Evolutionary conservation across 75 land plant genomes (phyloP), one percentile per base, ranked within the genome.

Genomic region (Ceratopteris richardii): DNA sequence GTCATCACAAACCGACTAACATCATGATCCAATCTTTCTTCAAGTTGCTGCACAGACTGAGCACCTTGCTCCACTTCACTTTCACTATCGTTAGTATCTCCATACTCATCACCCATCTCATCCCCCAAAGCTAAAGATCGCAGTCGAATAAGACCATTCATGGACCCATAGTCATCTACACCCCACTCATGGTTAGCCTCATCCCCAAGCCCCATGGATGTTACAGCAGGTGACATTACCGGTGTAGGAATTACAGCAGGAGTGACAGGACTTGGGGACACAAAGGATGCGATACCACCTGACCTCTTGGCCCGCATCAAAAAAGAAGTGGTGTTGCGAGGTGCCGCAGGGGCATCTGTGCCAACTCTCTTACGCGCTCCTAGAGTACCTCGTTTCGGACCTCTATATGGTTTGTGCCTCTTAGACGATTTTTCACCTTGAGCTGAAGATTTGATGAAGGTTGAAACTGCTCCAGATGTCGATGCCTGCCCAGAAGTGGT

Each of bases 151-250:
- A 60, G 52, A 13, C 76, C 76, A 42, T 73, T 73, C 76, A 73
- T 73, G 44, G 76, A 73, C 13, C 76, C 76, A 54, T 73, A 73
- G 5, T 56, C 76, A 53, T 73, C 55, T 23, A 73, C 76, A 7
- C 70, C 65, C 20, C 61, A 68, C 24, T 73, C 76, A 23, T 73
- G 64, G 2, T 69, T 68, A 42, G 61, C 69, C 55, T 66, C 31
- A 1, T 56, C 60, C 1, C 52, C 57, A 27, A 53, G 46, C 31
- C 57, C 76, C 47, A 23, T 25, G 9, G 26, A 44, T 51, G 47
- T 48, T 10, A 59, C 57, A n/a, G 63, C 26, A 1, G 64, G 69
- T 5, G 76, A 73, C 41, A 66, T 17, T 13, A 44, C 64, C 5
- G 75, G 75, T 13, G 70, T 72, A 0, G 40, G 60, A 22, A 72